These are phyloP conservation scores for Colletotrichum tabaci DNA, from an alignment of 2,329 filamentous ascomycete species.

Conservation along the genomic window DNA sequence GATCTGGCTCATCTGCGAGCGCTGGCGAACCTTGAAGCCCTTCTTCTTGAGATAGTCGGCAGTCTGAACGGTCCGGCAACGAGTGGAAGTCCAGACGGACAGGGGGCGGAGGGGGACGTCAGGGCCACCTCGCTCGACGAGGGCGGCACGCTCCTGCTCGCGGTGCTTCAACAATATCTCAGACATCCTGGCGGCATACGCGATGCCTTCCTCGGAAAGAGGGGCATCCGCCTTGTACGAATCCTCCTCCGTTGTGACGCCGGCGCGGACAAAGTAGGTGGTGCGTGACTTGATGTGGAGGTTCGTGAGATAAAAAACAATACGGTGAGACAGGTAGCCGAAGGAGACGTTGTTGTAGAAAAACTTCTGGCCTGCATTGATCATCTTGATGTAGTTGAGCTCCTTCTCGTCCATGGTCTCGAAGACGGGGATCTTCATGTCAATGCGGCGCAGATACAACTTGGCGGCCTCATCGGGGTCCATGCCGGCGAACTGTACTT, in stretches of 20 bases:
- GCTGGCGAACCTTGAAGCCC: conserved; percentile 89
- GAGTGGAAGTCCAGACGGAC: conserved; percentile 95
- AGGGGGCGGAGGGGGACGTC: conserved; percentile 82
- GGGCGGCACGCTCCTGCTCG: conserved; percentile 81
- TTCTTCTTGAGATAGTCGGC: conserved; percentile 83
- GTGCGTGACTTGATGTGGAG: conserved; percentile 95
- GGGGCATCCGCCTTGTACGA: conserved; percentile 93
- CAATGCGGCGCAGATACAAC: conserved; percentile 91
- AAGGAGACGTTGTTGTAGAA: conserved; percentile 98
- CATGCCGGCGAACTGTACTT: conserved; percentile 85
- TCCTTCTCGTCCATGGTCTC: conserved; percentile 97
- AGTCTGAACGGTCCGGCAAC: conserved; percentile 91
- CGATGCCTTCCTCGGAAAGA: conserved; percentile 83
- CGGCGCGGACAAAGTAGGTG: conserved; percentile 93
- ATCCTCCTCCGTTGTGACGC: conserved; percentile 88
- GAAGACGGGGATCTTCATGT: conserved; percentile 93
- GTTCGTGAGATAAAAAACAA: conserved; percentile 98
- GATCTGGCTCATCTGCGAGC: conserved; percentile 96
- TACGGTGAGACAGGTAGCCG: conserved; percentile 95
- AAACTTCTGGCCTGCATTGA: conserved; percentile 93
- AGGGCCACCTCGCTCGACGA: conserved; percentile 77
- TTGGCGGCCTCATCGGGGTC: conserved; percentile 91
- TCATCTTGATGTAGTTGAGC: conserved; percentile 99
- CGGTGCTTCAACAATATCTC: conserved; percentile 87
- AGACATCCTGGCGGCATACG: conserved; percentile 89